phyloP scores from a whole-genome alignment of 1,284 basidiomycete species.

The Pyrrhoderma lamaoense region DNA sequence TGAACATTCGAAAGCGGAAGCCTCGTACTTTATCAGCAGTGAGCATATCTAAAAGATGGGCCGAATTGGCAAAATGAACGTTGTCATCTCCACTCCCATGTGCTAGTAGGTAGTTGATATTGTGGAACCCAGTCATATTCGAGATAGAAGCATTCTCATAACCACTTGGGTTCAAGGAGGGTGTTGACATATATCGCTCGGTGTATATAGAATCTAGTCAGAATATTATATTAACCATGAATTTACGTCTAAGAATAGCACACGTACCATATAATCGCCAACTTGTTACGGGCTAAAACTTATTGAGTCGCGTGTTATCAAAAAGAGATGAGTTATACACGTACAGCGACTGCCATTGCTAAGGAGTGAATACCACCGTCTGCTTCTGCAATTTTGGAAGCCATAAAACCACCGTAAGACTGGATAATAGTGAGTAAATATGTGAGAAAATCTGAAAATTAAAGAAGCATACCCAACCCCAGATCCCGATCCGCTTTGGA shows the following conservation, averaged over 20 bases:
- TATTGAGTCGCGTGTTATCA: background rate
- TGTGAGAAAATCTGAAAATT: background rate
- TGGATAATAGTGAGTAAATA: conserved; percentile 26
- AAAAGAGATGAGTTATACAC: conserved; percentile 26
- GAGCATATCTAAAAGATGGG: conserved; percentile 87
- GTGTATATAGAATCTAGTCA: conserved; percentile 79
- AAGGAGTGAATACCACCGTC: conserved; percentile 80
- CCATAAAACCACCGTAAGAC: conserved; percentile 94
- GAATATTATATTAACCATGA: conserved; percentile 9
- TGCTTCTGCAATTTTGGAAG: conserved; percentile 84
- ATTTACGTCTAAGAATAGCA: background rate
- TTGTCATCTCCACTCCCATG: conserved; percentile 95
- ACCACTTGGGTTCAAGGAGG: conserved; percentile 67
- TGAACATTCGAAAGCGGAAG: conserved; percentile 93
- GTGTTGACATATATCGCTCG: conserved; percentile 94
- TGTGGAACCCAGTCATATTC: conserved; percentile 77
- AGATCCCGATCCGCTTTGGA: conserved; percentile 79
- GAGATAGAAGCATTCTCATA: conserved; percentile 83
- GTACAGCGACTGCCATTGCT: conserved; percentile 82
- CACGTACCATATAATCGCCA: conserved; percentile 77
- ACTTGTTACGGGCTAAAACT: conserved; percentile 67
- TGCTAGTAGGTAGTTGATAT: conserved; percentile 76
- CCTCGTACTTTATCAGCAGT: conserved; percentile 69
- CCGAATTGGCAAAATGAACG: conserved; percentile 88
- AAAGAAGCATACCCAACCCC: conserved; percentile 81